Evolutionary conservation across 2,329 filamentous ascomycete genomes (phyloP).

Genomic region (Sclerotinia trifoliorum): DNA sequence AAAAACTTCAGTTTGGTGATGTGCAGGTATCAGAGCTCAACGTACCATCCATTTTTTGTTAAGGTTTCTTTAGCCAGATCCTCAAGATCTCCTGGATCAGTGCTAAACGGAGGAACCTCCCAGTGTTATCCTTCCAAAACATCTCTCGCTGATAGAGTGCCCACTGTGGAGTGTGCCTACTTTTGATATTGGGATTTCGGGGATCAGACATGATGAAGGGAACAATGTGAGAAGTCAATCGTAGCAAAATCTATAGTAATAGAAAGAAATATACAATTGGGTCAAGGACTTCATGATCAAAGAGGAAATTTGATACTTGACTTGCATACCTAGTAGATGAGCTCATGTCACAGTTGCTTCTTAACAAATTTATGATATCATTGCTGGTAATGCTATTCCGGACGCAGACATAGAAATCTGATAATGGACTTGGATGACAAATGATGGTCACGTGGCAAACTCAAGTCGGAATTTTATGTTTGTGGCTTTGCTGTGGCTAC

Average conservation of each 20-base stretch:
- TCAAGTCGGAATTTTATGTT: not conserved
- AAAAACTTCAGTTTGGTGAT: not conserved
- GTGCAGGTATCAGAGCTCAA: not conserved
- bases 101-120: constrained; percentile 51
- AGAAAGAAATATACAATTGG: not conserved
- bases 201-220: constrained; percentile 43
- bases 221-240: not conserved
- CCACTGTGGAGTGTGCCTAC: constrained; percentile 53
- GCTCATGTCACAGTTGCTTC: not conserved
- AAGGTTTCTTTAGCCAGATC: constrained; percentile 55
- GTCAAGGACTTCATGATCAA: not conserved
- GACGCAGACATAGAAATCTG: not conserved
- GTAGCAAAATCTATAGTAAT: not conserved
- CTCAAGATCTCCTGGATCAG: constrained; percentile 58
- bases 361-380: constrained; percentile 18
- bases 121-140: constrained; percentile 53
- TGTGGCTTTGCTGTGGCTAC: constrained; percentile 9
- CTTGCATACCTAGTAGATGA: not conserved
- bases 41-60: constrained; percentile 54
- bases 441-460: not conserved
- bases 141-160: constrained; percentile 54
- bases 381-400: not conserved
- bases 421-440: not conserved
- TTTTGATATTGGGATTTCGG: constrained; percentile 51
- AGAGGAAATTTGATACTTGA: not conserved